These are phyloP conservation scores for Cystobasidium ongulense DNA, from an alignment of 768 basidiomycete species.

Conservation along the genomic window DNA sequence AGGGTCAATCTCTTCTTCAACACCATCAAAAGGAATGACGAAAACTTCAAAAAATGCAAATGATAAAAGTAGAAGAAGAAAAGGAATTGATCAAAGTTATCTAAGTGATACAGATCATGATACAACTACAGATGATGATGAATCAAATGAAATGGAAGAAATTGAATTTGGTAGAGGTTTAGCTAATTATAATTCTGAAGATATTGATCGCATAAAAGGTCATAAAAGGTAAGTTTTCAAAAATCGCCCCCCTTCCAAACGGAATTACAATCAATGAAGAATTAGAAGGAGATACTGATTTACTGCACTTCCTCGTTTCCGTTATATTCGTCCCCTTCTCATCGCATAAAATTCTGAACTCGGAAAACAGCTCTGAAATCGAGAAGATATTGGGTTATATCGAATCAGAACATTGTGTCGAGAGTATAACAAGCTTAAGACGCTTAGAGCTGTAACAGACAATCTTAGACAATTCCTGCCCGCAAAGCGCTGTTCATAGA, in stretches of 20 bases:
- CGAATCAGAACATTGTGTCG: conserved; percentile 94
- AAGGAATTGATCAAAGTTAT: not conserved
- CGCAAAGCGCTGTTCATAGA: not conserved
- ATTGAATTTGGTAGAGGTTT: conserved; percentile 88
- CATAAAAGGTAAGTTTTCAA: conserved; percentile 70
- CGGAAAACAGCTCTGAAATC: conserved; percentile 60
- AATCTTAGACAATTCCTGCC: not conserved
- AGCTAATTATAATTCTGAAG: conserved; percentile 89
- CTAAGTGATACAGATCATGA: not conserved
- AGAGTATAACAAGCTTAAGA: conserved; percentile 44
- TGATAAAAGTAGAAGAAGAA: conserved; percentile 9
- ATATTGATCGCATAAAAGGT: conserved; percentile 79
- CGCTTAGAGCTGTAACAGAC: not conserved
- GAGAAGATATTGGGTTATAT: conserved; percentile 77
- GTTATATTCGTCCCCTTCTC: too few relatives aligned
- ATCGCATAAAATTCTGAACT: not conserved
- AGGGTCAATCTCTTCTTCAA: not conserved
- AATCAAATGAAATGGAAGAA: not conserved
- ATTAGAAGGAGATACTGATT: too few relatives aligned
- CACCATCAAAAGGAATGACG: not conserved
- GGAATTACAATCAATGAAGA: not conserved
- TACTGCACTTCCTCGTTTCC: too few relatives aligned
- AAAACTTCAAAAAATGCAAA: not conserved
- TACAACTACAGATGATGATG: conserved; percentile 4
- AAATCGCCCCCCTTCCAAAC: not conserved